Evolutionary conservation across 2,329 filamentous ascomycete species (phyloP), one percentile per base, ranked within the genome.

Genomic region (Fusarium circinatum): DNA sequence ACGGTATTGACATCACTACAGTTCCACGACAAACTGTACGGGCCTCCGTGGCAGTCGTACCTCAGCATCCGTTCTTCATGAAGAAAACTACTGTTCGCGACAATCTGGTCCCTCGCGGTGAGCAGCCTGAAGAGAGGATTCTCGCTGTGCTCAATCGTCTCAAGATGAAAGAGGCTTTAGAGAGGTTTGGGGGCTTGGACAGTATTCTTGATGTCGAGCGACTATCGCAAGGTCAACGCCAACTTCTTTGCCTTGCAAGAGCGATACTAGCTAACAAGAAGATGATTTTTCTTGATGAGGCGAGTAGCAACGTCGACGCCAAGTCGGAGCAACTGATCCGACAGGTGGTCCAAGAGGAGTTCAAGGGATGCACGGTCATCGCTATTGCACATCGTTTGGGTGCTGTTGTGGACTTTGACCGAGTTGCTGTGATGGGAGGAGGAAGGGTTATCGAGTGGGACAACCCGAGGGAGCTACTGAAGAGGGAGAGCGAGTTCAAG

Each of bases 1-100:
- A 89, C 61, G 82, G 80, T 4, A 63, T 86, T 3, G 82, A 87
- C 48, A 71, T 81, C 15, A 66, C 74, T 5, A 72, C 52, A 2
- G 41, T 81, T 3, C 68, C 75, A 1, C 73, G 78, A 11, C 63
- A 78, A 12, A 62, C 66, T 10, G 51, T 82, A 3, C 76, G 80
- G 1, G 56, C 70, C 1, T 65, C 77, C 3, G 77, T 89, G 12
- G 84, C 84, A 36, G 82, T 82, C 2, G 77, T 89, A 3, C 84
- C 88, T 1, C 88, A 90, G 78, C 87, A 89, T 51, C 82, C 86
- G 1, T 84, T 88, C 65, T 83, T 88, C 26, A 78, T 89, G 9
- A 82, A 83, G 3, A 87, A 85, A 3, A 86, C 79, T 0, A 58
- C 39, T 13, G 78, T 90, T 7, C 83, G 86, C 0, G 78, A 81